Percentiles rank a stretch among this genome's conserved stretches.
Conservation (phyloP, 257 asterid species). For the Solanum phureja region DNA sequence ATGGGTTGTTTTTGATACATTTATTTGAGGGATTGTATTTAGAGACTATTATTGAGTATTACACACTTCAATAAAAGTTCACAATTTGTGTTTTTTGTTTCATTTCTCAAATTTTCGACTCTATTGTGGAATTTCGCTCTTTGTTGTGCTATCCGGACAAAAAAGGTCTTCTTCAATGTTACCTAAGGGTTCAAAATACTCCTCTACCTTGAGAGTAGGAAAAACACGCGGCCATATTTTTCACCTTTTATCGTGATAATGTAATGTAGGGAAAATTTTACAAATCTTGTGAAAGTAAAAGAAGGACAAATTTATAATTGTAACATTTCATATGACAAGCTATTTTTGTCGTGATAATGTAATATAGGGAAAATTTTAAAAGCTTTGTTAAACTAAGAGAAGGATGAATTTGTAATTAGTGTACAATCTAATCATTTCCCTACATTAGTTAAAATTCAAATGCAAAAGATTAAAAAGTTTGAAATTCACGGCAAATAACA, state of each 20-base stretch:
- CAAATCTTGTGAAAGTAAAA: not conserved
- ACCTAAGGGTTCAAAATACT: not conserved
- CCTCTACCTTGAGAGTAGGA: not conserved
- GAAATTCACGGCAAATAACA: not conserved
- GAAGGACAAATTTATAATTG: too few relatives aligned
- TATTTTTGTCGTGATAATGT: not conserved
- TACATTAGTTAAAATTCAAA: not conserved
- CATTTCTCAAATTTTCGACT: not conserved
- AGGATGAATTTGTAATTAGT: not conserved
- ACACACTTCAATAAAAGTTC: not conserved
- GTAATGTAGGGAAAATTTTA: rapidly evolving
- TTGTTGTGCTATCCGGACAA: not conserved
- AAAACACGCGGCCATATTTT: rapidly evolving
- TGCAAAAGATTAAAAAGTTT: not conserved
- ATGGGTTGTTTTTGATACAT: not conserved
- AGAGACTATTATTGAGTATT: not conserved
- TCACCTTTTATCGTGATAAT: not conserved
- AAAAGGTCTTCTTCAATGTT: not conserved
- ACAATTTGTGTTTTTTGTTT: not conserved
- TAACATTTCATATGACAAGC: not conserved
- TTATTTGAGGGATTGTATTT: not conserved
- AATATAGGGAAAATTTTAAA: not conserved
- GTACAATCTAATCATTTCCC: not conserved
- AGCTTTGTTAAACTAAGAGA: not conserved
- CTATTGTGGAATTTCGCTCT: not conserved